These are phyloP conservation scores for Abrus pulchellus DNA, from an alignment of 306 rosid genomes.

Conservation along the genomic window DNA sequence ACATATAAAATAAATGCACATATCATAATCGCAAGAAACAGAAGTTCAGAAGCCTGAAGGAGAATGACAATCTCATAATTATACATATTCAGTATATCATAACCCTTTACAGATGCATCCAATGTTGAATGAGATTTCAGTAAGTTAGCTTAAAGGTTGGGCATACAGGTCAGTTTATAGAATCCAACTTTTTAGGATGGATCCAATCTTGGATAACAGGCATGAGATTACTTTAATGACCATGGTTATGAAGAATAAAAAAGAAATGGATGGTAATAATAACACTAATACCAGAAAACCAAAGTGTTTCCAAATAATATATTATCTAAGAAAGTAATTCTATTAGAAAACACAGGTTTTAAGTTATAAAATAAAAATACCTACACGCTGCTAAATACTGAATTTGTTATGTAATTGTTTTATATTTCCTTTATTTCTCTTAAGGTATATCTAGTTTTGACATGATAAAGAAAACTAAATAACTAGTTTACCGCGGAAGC, in stretches of 20 bases:
- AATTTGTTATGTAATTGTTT: background rate
- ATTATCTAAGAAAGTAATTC: background rate
- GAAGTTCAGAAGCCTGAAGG: conserved; percentile 15
- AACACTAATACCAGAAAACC: background rate
- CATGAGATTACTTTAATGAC: conserved; percentile 25
- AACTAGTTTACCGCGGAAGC: background rate
- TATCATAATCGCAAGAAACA: conserved; percentile 25
- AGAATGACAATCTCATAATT: conserved; percentile 26
- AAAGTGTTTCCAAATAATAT: background rate
- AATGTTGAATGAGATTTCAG: background rate
- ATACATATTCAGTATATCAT: conserved; percentile 26
- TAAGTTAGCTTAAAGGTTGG: conserved; percentile 1
- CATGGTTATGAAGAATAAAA: conserved; percentile 24
- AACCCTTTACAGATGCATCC: conserved; percentile 18
- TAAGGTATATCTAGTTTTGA: background rate
- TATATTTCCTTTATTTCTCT: background rate
- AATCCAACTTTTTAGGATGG: too few species aligned
- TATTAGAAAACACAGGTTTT: conserved; percentile 2
- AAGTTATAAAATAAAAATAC: conserved; percentile 8
- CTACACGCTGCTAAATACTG: background rate
- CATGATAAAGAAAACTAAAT: background rate
- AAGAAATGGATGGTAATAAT: background rate
- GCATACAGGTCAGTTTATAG: background rate
- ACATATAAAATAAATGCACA: background rate
- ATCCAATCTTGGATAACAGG: background rate